Conservation (phyloP, 2,329 filamentous ascomycete genomes). For the Colletotrichum neosansevieriae region DNA sequence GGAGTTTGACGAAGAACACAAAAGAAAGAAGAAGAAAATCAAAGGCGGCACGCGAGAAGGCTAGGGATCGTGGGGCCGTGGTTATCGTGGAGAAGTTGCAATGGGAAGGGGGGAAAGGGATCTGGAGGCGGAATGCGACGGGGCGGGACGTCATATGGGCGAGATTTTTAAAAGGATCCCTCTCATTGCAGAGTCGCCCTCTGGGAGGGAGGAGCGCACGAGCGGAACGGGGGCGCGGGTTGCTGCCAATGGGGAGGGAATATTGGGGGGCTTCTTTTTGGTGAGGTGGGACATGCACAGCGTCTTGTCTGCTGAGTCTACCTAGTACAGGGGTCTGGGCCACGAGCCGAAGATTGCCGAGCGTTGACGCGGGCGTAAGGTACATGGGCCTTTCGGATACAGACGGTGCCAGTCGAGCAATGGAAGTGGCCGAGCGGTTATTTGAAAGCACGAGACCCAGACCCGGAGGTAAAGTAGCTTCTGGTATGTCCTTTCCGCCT, state of each 20-base stretch:
- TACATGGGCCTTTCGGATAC: slow-evolving; percentile 12
- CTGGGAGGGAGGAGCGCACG: slow-evolving; percentile 20
- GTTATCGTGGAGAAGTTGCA: slow-evolving; percentile 36
- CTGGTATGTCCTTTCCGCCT: neutral
- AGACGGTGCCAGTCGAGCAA: slow-evolving; percentile 10
- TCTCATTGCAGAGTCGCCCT: slow-evolving; percentile 34
- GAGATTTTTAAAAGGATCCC: slow-evolving; percentile 39
- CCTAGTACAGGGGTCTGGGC: slow-evolving; percentile 37
- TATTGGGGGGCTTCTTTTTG: neutral
- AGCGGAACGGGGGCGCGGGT: slow-evolving; percentile 15
- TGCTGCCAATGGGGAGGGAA: neutral
- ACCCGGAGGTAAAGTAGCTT: neutral
- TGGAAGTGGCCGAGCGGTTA: slow-evolving; percentile 1
- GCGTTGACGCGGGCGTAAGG: slow-evolving; percentile 32
- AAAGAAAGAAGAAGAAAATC: neutral
- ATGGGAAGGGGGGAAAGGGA: slow-evolving; percentile 31
- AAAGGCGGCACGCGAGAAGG: slow-evolving; percentile 1
- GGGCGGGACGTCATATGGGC: slow-evolving; percentile 39
- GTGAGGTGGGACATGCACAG: slow-evolving; percentile 1
- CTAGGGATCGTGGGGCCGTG: slow-evolving; percentile 32
- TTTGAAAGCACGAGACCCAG: neutral
- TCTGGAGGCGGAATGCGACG: slow-evolving; percentile 37
- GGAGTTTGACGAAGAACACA: neutral
- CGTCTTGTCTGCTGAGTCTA: slow-evolving; percentile 9
- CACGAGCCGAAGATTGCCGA: slow-evolving; percentile 41